Evolutionary conservation across 2,329 filamentous ascomycete species (phyloP), one percentile per base, ranked within the genome.

Genomic region (Chrysosporium keratinophilum): DNA sequence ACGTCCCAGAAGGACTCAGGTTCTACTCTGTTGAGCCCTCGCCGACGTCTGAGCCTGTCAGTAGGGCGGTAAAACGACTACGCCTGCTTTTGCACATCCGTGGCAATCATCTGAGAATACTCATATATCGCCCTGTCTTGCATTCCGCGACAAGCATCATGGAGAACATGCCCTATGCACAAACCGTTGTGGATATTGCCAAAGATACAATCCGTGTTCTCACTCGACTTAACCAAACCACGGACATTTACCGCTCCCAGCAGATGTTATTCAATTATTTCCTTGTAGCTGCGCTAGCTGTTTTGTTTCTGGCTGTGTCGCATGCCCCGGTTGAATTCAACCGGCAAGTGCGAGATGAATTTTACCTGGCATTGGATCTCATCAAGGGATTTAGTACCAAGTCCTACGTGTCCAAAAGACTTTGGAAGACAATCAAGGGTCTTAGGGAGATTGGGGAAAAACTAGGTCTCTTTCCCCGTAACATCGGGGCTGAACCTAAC

Each of bases 21-120:
- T 77, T 87, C 75, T 75, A 80, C 64, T 78, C 74, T 70, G 61
- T 78, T 66, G 71, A 81, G 64, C 61, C 77, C 14, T 70, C 72
- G 10, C 67, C 65, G 54, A 70, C 64, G 54, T 70, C 64, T 33
- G 71, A 77, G 9, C 75, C 76, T 0, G 76, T 78, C 0, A 80
- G 78, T 17, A 84, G 87, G 59, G 82, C 83, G 57, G 72, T 84
- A 17, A 82, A 84, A 60, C 83, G 90, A 4, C 74, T 94, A 11
- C 84, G 87, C 56, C 84, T 96, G 45, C 82, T 93, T 67, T 84
- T 93, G 15, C 93, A 94, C 65, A 74, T 96, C 14, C 82, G 90
- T 39, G 81, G 88, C 41, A 96, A 95, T 62, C 89, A 95, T 72
- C 87, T 95, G 71, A 85, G 90, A 4, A 93, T 90, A 55, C 82